Evolutionary conservation across 2,329 filamentous ascomycete species (phyloP).

Genomic region (Aspergillus pseudoterreus): DNA sequence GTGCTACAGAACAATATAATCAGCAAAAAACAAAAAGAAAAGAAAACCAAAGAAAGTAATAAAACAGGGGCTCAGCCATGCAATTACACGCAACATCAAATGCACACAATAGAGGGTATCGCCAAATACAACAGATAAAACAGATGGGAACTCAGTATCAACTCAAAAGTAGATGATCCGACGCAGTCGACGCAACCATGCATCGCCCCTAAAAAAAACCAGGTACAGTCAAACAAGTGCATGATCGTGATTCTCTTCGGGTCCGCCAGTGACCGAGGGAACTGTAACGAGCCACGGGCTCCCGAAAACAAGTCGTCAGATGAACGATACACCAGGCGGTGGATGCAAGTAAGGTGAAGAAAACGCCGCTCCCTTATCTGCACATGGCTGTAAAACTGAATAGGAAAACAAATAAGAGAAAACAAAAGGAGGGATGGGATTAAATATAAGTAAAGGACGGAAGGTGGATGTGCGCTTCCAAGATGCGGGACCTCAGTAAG

Average conservation of each 20-base stretch:
- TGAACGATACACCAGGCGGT: background rate
- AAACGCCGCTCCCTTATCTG: constrained; percentile 19
- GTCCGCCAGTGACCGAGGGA: constrained; percentile 11
- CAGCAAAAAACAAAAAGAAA: constrained; percentile 11
- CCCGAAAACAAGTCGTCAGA: constrained; percentile 6
- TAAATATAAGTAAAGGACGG: constrained; percentile 4
- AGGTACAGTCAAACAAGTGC: constrained; percentile 6
- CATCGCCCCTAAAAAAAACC: constrained; percentile 7
- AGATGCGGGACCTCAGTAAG: background rate
- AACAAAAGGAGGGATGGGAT: constrained; percentile 1
- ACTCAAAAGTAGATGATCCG: constrained; percentile 11
- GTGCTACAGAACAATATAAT: constrained; percentile 5
- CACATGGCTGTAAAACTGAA: constrained; percentile 13
- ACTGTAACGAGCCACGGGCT: constrained; percentile 10
- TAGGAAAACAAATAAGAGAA: constrained; percentile 1
- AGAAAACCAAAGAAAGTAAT: background rate
- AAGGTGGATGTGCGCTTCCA: background rate
- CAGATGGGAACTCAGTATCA: constrained; percentile 10
- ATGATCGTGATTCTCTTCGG: constrained; percentile 8
- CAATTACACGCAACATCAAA: constrained; percentile 7
- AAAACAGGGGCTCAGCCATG: constrained; percentile 11
- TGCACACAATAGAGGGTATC: constrained; percentile 22
- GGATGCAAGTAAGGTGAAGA: constrained; percentile 7
- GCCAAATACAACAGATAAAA: constrained; percentile 20
- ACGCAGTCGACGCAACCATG: constrained; percentile 4